Percentiles rank a stretch among this genome's conserved stretches.
Conservation (phyloP, 176 grass and related monocot species). For the Juncus inflexus region DNA sequence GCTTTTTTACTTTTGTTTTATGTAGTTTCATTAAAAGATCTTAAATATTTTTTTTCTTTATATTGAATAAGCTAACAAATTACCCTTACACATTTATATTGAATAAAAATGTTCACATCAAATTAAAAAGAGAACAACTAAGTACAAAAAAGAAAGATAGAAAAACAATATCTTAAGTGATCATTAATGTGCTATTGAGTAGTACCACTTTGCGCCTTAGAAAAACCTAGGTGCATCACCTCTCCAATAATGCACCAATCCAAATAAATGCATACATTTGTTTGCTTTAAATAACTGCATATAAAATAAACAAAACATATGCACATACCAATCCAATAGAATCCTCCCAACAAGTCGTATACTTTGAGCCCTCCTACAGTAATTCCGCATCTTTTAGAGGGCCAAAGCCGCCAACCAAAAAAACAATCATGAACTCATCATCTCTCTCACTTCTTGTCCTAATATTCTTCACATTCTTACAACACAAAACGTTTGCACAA, state of each 20-base stretch:
- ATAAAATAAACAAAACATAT: no score
- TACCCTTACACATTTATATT: no score
- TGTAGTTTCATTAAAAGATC: no score
- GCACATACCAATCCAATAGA: conserved; percentile 4
- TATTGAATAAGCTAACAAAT: no score
- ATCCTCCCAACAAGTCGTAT: not conserved
- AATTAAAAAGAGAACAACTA: no score
- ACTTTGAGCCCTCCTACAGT: not conserved
- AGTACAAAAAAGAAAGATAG: no score
- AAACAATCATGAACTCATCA: conserved; percentile 23
- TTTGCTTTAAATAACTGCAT: no score
- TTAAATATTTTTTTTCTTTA: not conserved
- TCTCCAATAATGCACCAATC: not conserved
- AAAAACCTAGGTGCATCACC: conserved; percentile 11
- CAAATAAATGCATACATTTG: not conserved
- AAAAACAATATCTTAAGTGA: no score
- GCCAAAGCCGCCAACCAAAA: no score
- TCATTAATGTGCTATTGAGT: conserved; percentile 2
- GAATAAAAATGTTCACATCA: no score
- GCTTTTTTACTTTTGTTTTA: no score
- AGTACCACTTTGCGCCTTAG: not conserved
- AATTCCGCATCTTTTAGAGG: conserved; percentile 11
- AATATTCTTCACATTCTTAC: not conserved
- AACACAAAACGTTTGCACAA: not conserved
- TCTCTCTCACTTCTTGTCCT: not conserved